Evolutionary conservation across 1,284 basidiomycete species (phyloP).

Genomic region (Ceratobasidium theobromae): DNA sequence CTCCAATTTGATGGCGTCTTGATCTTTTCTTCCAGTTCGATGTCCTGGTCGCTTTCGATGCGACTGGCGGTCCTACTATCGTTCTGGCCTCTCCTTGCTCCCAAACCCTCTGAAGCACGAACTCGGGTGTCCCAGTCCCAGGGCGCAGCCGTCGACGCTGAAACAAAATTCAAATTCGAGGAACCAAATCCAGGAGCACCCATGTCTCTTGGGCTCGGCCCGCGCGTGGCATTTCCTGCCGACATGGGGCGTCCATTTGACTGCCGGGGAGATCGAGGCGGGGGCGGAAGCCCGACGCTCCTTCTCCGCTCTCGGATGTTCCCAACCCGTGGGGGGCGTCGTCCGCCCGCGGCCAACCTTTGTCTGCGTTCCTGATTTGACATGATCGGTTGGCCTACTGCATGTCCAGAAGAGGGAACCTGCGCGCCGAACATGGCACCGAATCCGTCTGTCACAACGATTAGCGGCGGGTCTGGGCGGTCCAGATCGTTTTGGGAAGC

Average conservation of each 20-base stretch:
- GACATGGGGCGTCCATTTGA: slow-evolving; percentile 13
- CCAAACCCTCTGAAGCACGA: no score
- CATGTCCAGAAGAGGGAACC: background rate
- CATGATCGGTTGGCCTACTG: slow-evolving; percentile 16
- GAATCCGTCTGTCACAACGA: slow-evolving; percentile 14
- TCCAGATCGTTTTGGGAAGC: background rate
- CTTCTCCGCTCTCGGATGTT: background rate
- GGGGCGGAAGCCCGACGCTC: slow-evolving; percentile 6
- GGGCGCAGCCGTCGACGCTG: no score
- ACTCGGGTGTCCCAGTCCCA: no score
- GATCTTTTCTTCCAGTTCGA: slow-evolving; percentile 19
- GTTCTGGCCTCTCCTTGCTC: no score
- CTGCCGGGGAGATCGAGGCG: slow-evolving; percentile 20
- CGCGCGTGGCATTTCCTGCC: background rate
- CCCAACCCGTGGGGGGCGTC: background rate
- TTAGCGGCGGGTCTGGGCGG: background rate
- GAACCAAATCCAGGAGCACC: no score
- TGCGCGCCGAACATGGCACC: slow-evolving; percentile 25
- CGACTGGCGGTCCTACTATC: background rate
- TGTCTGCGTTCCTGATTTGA: slow-evolving; percentile 10
- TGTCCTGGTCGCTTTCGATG: background rate
- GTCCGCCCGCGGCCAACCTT: background rate
- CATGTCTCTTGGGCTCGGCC: background rate
- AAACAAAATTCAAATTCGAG: no score
- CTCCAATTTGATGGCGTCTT: slow-evolving; percentile 9